These are phyloP conservation scores for Tausonia pullulans DNA, from an alignment of 1,284 basidiomycete species.

Conservation along the genomic window DNA sequence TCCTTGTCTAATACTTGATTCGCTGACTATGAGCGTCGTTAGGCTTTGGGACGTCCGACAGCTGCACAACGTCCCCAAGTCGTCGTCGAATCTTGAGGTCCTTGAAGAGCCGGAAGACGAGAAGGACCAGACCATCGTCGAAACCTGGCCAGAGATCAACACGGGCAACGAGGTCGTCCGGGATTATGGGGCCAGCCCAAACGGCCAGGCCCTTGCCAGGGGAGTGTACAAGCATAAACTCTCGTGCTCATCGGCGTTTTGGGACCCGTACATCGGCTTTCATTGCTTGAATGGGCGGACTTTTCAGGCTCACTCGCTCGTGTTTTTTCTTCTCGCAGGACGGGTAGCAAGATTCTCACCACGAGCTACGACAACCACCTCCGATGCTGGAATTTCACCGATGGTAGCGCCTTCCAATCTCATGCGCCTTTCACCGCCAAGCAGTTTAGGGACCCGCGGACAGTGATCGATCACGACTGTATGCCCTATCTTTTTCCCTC, in stretches of 20 bases:
- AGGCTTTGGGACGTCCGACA: slow-evolving; percentile 34
- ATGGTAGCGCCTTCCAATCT: slow-evolving; percentile 11
- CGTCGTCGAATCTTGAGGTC: slow-evolving; percentile 12
- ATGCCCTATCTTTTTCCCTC: too few relatives aligned
- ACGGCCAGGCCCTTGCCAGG: background rate
- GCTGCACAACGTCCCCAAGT: slow-evolving; percentile 21
- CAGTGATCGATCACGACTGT: slow-evolving; percentile 32
- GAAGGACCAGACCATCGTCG: background rate
- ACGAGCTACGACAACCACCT: slow-evolving; percentile 38
- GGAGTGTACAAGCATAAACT: background rate
- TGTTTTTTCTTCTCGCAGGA: too few relatives aligned
- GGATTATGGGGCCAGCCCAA: background rate
- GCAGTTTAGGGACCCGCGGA: slow-evolving; percentile 21
- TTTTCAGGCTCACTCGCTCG: too few relatives aligned
- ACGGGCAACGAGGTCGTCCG: background rate
- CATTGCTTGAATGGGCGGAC: too few relatives aligned
- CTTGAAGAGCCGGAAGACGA: background rate
- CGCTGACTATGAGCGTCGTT: too few relatives aligned
- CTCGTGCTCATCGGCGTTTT: slow-evolving; percentile 4
- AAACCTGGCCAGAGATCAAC: slow-evolving; percentile 16
- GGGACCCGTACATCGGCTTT: background rate
- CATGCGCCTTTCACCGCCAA: slow-evolving; percentile 10
- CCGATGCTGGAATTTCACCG: slow-evolving; percentile 13
- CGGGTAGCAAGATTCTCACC: slow-evolving; percentile 32
- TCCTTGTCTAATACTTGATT: too few relatives aligned